Evolutionary conservation across 345 rosid species (phyloP), one percentile per base, ranked within the genome.

Genomic region (Odontarrhena argentea): DNA sequence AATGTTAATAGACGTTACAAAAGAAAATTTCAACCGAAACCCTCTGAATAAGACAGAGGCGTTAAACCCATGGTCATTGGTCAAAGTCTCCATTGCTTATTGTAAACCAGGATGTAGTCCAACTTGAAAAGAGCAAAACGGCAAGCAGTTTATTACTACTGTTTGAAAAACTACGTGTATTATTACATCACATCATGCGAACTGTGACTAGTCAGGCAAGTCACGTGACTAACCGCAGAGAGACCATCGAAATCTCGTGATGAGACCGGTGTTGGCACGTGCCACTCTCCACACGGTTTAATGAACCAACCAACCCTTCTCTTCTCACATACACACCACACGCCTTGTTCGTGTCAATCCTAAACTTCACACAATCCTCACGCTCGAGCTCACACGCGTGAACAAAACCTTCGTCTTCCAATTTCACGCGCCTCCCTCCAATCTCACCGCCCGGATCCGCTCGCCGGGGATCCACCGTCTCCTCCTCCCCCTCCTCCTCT

Each of bases 261-360:
- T 22, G 69, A 69, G 36, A 32, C 32, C 61, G 69, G 67, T 46
- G 63, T 30, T 35, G 65, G 69, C 85, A 77, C 87, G 83, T 81
- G 90, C 60, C 15, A 48, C 43, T 63, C 59, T 70, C 63, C 77
- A 40, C 81, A 67, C 77, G 79, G 22, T 54, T 76, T 74, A 47
- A 68, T 60, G 18, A 37, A 34, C 35, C 64, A 18, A 18, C 22
- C 68, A 40, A 32, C 70, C 68, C 65, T 22, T 47, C 22, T 50
- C 61, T 63, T 60, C 51, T 51, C 10, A 77, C 73, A 55, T 44
- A 41, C 36, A 22, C 82, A 59, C 83, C 83, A 47, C 97, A 86
- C 90, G 96, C 94, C 81, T 60, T 77, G 76, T 83, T 76, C 97
- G 97, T 91, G 97, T 79, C 90, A 86, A 82, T 10, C 77, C 77